Evolutionary conservation across 2,329 filamentous ascomycete genomes (phyloP), one percentile per base, ranked within the genome.

Genomic region (Cadophora gregata): DNA sequence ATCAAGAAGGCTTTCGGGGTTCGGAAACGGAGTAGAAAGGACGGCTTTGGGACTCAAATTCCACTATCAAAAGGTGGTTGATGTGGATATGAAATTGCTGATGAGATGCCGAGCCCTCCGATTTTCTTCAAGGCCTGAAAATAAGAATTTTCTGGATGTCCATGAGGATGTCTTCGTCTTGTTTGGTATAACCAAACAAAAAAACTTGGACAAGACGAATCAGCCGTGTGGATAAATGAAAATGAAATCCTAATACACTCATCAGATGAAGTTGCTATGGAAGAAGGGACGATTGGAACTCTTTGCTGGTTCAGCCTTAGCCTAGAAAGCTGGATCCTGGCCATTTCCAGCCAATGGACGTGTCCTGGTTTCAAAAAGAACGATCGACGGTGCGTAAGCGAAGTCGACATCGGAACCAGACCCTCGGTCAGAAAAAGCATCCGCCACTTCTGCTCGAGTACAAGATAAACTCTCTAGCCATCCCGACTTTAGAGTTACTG

Each of bases 351-450:
- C 50, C 50, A 53, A 53, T 53, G 3, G 25, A 16, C 25, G 16
- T 14, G 25, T 16, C 6, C 27, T 25, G 25, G 50, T 53, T 53
- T 53, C 25, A 53, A 53, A 53, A 53, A 27, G 10, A 29, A 29
- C 16, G 50, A 53, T 53, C 27, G 50, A 53, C 50, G n/a, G 50
- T 53, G 50, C 50, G 50, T 31, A 53, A n/a, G 25, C 27, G 50
- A 53, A 53, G 50, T 31, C 50, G 25, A 31, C 50, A 53, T 53
- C 50, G 50, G 50, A 31, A 53, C 14, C 50, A 53, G 50, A 53
- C 50, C 50, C 3, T 51, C 25, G 48, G 50, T 53, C 50, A 53
- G 50, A 53, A 53, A 53, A 53, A n/a, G 25, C 50, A 19, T 25
- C 47, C 47, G 25, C 50, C 50, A 16, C 50, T 16, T 16, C 48